Conservation (phyloP, 2,329 filamentous ascomycete species). For the Elsinoe australis region DNA sequence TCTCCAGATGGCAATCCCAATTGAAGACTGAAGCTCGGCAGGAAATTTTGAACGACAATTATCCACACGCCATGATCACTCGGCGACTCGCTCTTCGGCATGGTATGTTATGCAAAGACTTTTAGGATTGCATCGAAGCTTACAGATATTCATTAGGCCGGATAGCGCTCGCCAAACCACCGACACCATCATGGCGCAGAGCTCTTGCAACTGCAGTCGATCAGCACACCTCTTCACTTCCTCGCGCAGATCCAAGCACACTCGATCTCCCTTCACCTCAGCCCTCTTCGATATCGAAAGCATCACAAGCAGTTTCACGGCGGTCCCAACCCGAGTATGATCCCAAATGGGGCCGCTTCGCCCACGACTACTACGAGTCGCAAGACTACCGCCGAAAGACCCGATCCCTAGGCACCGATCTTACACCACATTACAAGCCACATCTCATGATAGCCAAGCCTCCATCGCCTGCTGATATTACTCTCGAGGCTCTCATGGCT, state of each 20-base stretch:
- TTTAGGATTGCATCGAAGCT: not conserved
- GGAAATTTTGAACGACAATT: conserved; percentile 1
- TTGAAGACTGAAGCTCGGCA: not conserved
- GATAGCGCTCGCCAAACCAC: conserved; percentile 33
- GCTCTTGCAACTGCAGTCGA: conserved; percentile 33
- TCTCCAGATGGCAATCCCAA: too few species aligned
- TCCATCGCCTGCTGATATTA: conserved; percentile 69
- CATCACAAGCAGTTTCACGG: not conserved
- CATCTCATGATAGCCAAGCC: conserved; percentile 62
- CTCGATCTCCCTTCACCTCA: conserved; percentile 13
- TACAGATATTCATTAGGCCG: conserved; percentile 29
- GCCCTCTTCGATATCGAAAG: not conserved
- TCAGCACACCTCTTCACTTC: conserved; percentile 19
- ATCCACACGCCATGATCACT: conserved; percentile 34
- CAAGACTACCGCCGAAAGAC: conserved; percentile 31
- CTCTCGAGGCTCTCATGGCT: conserved; percentile 83
- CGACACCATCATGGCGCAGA: conserved; percentile 29
- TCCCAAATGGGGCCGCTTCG: conserved; percentile 23
- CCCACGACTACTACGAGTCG: conserved; percentile 37
- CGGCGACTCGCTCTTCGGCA: conserved; percentile 36
- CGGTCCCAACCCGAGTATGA: not conserved
- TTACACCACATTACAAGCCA: conserved; percentile 54
- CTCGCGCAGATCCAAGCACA: not conserved
- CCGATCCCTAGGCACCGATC: conserved; percentile 29
- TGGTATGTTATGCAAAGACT: conserved; percentile 25